These are phyloP conservation scores for Moesziomyces aphidis DNA, from an alignment of 1,284 basidiomycete species.

Conservation along the genomic window DNA sequence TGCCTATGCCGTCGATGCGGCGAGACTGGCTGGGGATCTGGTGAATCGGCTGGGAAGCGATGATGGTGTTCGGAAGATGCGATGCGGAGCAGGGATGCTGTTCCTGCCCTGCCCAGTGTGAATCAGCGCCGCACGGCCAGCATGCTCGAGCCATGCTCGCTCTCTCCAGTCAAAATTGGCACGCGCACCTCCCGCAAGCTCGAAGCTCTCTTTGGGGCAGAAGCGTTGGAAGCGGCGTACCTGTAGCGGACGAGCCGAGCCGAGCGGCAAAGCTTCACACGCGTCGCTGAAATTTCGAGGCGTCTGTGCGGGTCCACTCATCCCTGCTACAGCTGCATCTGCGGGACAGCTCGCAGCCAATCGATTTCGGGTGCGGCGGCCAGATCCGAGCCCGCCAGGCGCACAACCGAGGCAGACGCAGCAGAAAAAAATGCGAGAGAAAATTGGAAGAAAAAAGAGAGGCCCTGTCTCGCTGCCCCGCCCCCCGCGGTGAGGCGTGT, in stretches of 20 bases:
- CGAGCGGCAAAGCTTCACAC: not conserved
- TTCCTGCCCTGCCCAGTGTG: not conserved
- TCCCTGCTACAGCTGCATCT: too few species aligned
- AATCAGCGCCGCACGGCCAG: not conserved
- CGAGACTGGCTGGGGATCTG: not conserved
- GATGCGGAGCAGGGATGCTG: not conserved
- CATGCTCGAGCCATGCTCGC: not conserved
- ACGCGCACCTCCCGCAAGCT: not conserved
- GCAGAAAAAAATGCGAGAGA: not conserved
- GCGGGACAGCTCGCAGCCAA: not conserved
- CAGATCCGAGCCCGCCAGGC: not conserved
- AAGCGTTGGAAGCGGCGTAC: too few species aligned
- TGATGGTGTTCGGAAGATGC: not conserved
- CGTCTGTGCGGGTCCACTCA: not conserved
- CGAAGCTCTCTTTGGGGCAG: not conserved
- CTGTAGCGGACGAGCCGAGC: not conserved
- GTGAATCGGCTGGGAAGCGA: not conserved
- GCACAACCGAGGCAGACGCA: too few species aligned
- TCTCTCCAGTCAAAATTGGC: not conserved
- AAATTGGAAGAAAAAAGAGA: too few species aligned
- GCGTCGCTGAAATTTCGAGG: not conserved
- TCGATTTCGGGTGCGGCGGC: not conserved
- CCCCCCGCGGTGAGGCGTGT: too few species aligned
- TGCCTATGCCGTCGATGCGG: not conserved
- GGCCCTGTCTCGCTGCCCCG: too few species aligned